Conservation (phyloP, 2,329 filamentous ascomycete species). For the Fusarium brachygibbosum region DNA sequence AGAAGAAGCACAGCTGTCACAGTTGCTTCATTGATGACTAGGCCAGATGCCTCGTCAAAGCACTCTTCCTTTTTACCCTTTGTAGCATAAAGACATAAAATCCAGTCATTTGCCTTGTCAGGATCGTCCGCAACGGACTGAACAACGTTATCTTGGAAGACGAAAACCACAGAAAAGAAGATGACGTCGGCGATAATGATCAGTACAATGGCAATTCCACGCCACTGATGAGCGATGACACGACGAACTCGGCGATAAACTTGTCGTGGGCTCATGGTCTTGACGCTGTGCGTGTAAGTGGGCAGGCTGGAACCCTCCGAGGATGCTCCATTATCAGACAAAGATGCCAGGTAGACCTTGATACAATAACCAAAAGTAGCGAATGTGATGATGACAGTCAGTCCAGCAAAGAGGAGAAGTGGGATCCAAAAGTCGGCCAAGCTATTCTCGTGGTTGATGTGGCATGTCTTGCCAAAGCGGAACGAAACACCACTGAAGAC, state of each 20-base stretch:
- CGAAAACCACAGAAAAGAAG: conserved; percentile 93
- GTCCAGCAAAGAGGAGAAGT: conserved; percentile 80
- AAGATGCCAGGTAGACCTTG: conserved; percentile 90
- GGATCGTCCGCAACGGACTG: conserved; percentile 68
- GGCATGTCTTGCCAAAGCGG: conserved; percentile 90
- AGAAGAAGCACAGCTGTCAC: conserved; percentile 86
- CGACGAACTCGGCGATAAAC: conserved; percentile 89
- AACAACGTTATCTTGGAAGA: conserved; percentile 84
- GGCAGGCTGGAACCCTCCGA: conserved; percentile 81
- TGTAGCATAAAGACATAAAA: conserved; percentile 74
- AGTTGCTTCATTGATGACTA: conserved; percentile 82
- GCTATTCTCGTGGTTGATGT: conserved; percentile 91
- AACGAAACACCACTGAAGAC: conserved; percentile 93
- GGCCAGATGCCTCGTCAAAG: conserved; percentile 66
- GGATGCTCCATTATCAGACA: conserved; percentile 78
- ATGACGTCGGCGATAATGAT: conserved; percentile 93
- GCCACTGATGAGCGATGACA: conserved; percentile 93
- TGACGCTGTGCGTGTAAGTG: conserved; percentile 77
- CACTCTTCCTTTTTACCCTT: conserved; percentile 75
- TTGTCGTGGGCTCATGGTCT: conserved; percentile 83
- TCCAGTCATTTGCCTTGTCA: conserved; percentile 72
- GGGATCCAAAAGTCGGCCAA: conserved; percentile 92
- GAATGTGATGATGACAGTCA: conserved; percentile 84
- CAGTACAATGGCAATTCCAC: conserved; percentile 88
- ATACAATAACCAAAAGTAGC: conserved; percentile 92